phyloP scores from a whole-genome alignment of 1,284 basidiomycete species.

The Papiliotrema terrestris region DNA sequence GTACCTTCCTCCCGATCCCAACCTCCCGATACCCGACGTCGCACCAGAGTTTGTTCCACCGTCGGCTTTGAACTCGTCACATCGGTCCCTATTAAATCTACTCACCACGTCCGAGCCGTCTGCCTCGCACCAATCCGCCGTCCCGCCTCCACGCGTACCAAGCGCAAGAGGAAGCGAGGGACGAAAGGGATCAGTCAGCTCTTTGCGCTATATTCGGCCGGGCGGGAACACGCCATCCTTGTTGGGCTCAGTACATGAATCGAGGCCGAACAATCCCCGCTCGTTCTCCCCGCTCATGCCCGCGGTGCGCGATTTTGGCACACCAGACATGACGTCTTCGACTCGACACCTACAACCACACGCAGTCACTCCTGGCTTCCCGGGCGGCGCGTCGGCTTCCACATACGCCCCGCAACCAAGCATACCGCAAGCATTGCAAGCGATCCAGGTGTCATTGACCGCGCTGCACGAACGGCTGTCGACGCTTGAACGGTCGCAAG shows the following conservation, averaged over 20 bases:
- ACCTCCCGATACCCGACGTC: constrained; percentile 40
- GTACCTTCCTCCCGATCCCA: constrained; percentile 39
- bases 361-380: constrained; percentile 38
- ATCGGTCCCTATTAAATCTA: constrained; percentile 38
- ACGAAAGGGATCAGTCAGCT: constrained; percentile 28
- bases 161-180: constrained; percentile 10
- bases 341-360: constrained; percentile 5
- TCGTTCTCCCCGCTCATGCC: constrained; percentile 7
- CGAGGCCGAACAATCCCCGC: not conserved
- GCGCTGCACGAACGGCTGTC: constrained; percentile 85
- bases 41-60: constrained; percentile 40
- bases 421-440: constrained; percentile 39
- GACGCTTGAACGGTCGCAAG: constrained; percentile 58
- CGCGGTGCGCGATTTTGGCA: constrained; percentile 22
- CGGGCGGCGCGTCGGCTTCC: constrained; percentile 42
- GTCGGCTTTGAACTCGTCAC: constrained; percentile 33
- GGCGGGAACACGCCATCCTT: not conserved
- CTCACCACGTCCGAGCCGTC: constrained; percentile 6
- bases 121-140: not conserved
- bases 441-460: constrained; percentile 74
- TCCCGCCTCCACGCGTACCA: not conserved
- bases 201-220: constrained; percentile 12
- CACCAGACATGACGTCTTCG: constrained; percentile 22
- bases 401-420: constrained; percentile 36
- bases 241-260: constrained; percentile 10